A percentile compares a stretch with the other conserved stretches of the same genome.
Conservation (phyloP, 169 alveolate species). For the Plasmodium chabaudi region DNA sequence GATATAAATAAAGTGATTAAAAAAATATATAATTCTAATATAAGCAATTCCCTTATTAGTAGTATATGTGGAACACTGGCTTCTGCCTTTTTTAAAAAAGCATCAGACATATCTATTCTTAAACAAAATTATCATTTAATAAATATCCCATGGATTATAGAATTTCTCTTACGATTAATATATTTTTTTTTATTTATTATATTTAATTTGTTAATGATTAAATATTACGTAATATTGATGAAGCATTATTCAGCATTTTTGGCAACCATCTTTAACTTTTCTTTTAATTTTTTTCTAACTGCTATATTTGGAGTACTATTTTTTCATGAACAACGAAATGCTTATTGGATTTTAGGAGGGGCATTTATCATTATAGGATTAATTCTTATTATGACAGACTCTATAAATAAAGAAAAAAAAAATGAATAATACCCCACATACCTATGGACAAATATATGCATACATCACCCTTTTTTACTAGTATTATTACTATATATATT, state of each 20-base stretch:
- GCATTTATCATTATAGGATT: slow-evolving; percentile 38
- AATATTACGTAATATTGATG: slow-evolving; percentile 49
- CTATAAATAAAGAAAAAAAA: slow-evolving; percentile 42
- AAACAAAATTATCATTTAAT: not conserved
- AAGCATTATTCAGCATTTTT: slow-evolving; percentile 55
- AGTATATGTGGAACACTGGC: slow-evolving; percentile 60
- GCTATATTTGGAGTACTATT: slow-evolving; percentile 60
- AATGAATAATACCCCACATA: not conserved
- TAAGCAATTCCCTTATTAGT: slow-evolving; percentile 38
- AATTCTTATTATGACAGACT: slow-evolving; percentile 34
- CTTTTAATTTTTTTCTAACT: slow-evolving; percentile 51
- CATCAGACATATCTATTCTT: slow-evolving; percentile 29
- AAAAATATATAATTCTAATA: slow-evolving; percentile 10
- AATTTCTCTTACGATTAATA: slow-evolving; percentile 31
- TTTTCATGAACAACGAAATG: slow-evolving; percentile 45
- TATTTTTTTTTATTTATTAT: slow-evolving; percentile 38
- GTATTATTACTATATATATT: too few species aligned
- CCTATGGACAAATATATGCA: not conserved
- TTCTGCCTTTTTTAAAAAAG: slow-evolving; percentile 66
- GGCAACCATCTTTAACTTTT: slow-evolving; percentile 56
- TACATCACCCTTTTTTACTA: too few species aligned
- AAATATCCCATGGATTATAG: slow-evolving; percentile 15
- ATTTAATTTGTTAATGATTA: slow-evolving; percentile 54
- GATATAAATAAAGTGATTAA: not conserved
- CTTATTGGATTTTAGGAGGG: slow-evolving; percentile 49